Percentiles rank a stretch among this genome's conserved stretches.
phyloP scores from a whole-genome alignment of 805 yeast species.

The Osmozyma mogii region DNA sequence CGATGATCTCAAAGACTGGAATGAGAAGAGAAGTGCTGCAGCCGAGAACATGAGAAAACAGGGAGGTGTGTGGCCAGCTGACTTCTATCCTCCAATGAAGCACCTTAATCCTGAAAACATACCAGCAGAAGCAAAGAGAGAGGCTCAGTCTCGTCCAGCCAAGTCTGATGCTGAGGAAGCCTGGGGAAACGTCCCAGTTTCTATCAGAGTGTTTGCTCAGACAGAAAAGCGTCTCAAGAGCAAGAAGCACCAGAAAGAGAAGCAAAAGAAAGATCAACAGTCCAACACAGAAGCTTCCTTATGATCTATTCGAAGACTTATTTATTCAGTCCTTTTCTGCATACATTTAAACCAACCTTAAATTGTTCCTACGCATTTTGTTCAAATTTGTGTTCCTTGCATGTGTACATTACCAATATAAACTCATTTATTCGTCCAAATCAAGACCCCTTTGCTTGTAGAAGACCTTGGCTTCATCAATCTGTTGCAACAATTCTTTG shows the following conservation, averaged over 20 bases:
- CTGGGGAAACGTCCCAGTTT: constrained; percentile 56
- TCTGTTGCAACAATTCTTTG: constrained; percentile 48
- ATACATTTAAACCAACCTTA: too few species aligned
- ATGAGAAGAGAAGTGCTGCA: constrained; percentile 49
- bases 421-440: constrained; percentile 16
- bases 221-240: constrained; percentile 61
- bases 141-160: too few species aligned
- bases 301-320: too few species aligned
- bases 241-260: too few species aligned
- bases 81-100: constrained; percentile 34
- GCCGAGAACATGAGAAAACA: constrained; percentile 28
- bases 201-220: constrained; percentile 75
- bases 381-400: too few species aligned
- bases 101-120: constrained; percentile 24
- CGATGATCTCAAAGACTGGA: constrained; percentile 86
- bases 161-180: constrained; percentile 17
- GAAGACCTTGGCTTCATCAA: constrained; percentile 56
- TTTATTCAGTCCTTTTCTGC: too few species aligned
- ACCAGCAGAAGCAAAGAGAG: constrained; percentile 13
- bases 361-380: too few species aligned
- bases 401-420: not conserved
- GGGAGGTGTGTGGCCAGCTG: constrained; percentile 39
- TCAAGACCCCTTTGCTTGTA: constrained; percentile 49
- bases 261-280: too few species aligned
- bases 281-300: too few species aligned